Conservation (phyloP, 768 basidiomycete genomes). For the Lepiota venenata region DNA sequence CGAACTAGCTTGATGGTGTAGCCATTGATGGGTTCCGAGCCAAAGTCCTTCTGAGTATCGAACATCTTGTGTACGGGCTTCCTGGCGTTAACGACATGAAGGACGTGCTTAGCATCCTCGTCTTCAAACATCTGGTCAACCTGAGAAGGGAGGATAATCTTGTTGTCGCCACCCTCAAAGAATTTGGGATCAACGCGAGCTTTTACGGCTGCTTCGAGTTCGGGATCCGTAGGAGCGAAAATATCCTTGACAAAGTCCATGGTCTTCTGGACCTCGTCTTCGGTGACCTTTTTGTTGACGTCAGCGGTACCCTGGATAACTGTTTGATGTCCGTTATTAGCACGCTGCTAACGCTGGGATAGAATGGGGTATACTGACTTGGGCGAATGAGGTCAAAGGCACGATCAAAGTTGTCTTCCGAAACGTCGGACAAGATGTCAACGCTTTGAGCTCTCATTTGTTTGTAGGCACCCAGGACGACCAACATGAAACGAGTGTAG, state of each 20-base stretch:
- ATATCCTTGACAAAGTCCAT: slow-evolving; percentile 21
- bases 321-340: not conserved
- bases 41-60: slow-evolving; percentile 6
- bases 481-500: slow-evolving; percentile 43
- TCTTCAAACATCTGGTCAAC: slow-evolving; percentile 20
- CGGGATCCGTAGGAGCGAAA: slow-evolving; percentile 22
- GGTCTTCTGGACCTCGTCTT: slow-evolving; percentile 16
- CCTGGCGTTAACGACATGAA: slow-evolving; percentile 44
- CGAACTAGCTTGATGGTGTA: slow-evolving; percentile 18
- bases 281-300: slow-evolving; percentile 21
- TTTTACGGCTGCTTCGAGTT: slow-evolving; percentile 20
- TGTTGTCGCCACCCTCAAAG: slow-evolving; percentile 18
- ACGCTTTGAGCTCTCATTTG: slow-evolving; percentile 42
- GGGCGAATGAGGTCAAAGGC: slow-evolving; percentile 45
- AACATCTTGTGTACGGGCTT: slow-evolving; percentile 27
- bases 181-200: slow-evolving; percentile 17
- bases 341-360: not conserved
- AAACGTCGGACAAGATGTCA: slow-evolving; percentile 36
- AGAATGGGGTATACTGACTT: slow-evolving; percentile 21
- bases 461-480: slow-evolving; percentile 49
- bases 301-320: slow-evolving; percentile 24
- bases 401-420: slow-evolving; percentile 46
- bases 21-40: slow-evolving; percentile 14
- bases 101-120: slow-evolving; percentile 29
- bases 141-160: slow-evolving; percentile 18